Conservation (phyloP, 129 eudicot genomes). For the Calendula officinalis region DNA sequence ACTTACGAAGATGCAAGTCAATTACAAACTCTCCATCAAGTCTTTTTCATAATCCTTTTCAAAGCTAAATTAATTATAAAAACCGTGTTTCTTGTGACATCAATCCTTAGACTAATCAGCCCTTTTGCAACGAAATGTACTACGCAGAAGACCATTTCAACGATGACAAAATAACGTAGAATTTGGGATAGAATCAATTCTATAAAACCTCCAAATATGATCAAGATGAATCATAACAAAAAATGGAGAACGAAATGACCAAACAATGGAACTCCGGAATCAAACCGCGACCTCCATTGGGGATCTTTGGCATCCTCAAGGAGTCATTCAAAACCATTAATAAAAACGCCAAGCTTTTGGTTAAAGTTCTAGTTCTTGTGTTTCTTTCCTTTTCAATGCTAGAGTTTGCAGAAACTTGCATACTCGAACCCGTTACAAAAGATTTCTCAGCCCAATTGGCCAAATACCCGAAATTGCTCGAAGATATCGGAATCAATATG, state of each 20-base stretch:
- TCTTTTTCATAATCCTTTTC: neutral
- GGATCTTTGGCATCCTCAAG: constrained; percentile 24
- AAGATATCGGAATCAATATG: constrained; percentile 1
- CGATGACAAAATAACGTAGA: neutral
- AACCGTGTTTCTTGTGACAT: constrained; percentile 4
- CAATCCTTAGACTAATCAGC: constrained; percentile 1
- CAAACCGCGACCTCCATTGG: constrained; percentile 19
- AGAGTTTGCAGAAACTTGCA: constrained; percentile 4
- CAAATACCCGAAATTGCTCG: constrained; percentile 13
- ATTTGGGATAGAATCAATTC: constrained; percentile 11
- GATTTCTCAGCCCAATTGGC: constrained; percentile 11
- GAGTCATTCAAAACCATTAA: constrained; percentile 29
- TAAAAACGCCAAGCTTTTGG: constrained; percentile 7
- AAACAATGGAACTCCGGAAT: constrained; percentile 12
- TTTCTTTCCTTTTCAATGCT: constrained; percentile 26
- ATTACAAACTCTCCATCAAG: neutral
- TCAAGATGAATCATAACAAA: constrained; percentile 12
- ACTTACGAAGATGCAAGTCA: constrained; percentile 10
- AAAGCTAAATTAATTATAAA: neutral
- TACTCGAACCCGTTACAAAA: constrained; percentile 17
- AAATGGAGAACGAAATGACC: neutral
- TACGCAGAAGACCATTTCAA: constrained; percentile 11
- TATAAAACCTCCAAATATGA: constrained; percentile 9
- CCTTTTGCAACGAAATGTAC: neutral
- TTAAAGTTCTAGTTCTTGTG: constrained; percentile 26